Evolutionary conservation across 306 rosid species (phyloP).

Genomic region (Astragalus membranaceus): DNA sequence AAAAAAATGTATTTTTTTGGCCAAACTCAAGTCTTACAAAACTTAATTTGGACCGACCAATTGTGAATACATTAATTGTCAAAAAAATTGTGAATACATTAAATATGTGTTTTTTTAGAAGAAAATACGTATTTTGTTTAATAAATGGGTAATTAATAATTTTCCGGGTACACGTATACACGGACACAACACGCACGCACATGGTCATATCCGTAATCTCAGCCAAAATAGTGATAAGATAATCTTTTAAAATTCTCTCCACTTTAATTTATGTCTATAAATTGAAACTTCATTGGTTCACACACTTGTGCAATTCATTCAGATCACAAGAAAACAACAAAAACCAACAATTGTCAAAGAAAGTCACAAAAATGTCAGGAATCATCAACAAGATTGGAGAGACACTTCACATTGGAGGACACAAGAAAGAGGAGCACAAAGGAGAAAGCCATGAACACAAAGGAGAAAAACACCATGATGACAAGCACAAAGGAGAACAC

Average conservation of each 20-base stretch:
- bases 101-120: too few species aligned
- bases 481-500: background rate
- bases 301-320: background rate
- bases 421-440: constrained; percentile 25
- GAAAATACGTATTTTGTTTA: too few species aligned
- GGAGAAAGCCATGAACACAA: constrained; percentile 6
- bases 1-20: too few species aligned
- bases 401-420: constrained; percentile 35
- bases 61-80: too few species aligned
- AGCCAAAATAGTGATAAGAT: background rate
- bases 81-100: too few species aligned
- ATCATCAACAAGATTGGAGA: constrained; percentile 44
- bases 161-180: background rate
- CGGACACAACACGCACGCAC: background rate
- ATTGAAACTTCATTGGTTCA: background rate
- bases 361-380: constrained; percentile 34
- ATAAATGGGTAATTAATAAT: background rate
- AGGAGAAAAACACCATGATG: constrained; percentile 4
- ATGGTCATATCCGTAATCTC: constrained; percentile 8
- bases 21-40: too few species aligned
- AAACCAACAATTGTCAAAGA: background rate
- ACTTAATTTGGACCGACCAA: too few species aligned
- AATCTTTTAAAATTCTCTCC: background rate
- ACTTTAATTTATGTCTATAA: background rate
- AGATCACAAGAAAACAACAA: background rate